Percentiles rank a stretch among this genome's conserved stretches.
These are phyloP conservation scores for Rhododendron griersonianum DNA, from an alignment of 148 eudicot species.

Conservation along the genomic window DNA sequence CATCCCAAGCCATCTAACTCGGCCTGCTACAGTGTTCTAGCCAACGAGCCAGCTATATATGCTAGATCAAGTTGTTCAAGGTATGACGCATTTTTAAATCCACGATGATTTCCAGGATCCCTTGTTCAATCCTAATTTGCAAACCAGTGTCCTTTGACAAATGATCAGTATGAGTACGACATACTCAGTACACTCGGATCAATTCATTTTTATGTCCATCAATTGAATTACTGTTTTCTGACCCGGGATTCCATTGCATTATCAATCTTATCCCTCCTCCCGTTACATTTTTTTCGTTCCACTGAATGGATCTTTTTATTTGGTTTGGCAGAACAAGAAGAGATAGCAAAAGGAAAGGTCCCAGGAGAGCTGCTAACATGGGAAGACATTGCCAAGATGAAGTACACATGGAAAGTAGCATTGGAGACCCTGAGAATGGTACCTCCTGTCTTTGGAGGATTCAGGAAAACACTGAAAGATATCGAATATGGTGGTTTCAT, in stretches of 20 bases:
- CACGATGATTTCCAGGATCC: background rate
- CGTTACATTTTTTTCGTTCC: background rate
- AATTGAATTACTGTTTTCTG: background rate
- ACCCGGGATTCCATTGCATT: background rate
- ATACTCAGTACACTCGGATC: background rate
- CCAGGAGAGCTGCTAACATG: constrained; percentile 36
- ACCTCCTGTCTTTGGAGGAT: constrained; percentile 43
- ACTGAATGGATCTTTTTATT: background rate
- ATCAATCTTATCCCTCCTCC: background rate
- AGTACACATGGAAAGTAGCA: constrained; percentile 49
- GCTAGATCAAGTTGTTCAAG: constrained; percentile 32
- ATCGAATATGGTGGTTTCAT: constrained; percentile 36
- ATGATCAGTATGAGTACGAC: too few species aligned
- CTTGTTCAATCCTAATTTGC: background rate
- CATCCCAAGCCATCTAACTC: too few species aligned
- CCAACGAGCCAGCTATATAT: constrained; percentile 17
- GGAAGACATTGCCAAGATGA: constrained; percentile 50
- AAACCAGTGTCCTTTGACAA: background rate
- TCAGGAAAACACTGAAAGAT: constrained; percentile 33
- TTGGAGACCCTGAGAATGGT: constrained; percentile 34
- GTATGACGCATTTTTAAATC: constrained; percentile 10
- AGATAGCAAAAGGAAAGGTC: constrained; percentile 23
- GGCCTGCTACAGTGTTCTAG: too few species aligned
- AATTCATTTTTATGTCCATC: background rate
- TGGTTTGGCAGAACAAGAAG: constrained; percentile 41